Evolutionary conservation across 805 yeast genomes (phyloP).

Genomic region (Sugiyamaella boreocaroliniensis): DNA sequence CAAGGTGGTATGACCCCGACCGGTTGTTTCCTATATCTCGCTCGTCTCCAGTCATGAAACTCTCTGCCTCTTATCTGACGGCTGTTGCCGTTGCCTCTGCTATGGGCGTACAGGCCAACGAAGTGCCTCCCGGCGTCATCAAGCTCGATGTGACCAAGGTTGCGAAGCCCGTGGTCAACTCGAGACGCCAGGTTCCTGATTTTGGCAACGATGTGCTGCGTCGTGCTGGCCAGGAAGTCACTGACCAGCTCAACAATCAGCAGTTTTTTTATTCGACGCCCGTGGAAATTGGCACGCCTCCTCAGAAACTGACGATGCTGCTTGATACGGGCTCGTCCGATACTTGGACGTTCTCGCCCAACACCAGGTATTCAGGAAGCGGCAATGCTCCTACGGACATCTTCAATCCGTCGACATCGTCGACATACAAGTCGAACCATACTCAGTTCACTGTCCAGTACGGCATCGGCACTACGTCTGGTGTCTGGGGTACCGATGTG

Average conservation of each 20-base stretch:
- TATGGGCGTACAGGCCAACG: conserved; percentile 16
- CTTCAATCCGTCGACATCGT: conserved; percentile 26
- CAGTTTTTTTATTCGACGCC: conserved; percentile 31
- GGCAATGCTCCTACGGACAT: conserved; percentile 17
- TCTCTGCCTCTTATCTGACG: background rate
- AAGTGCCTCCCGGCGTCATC: conserved; percentile 14
- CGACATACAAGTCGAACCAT: conserved; percentile 24
- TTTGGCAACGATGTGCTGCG: conserved; percentile 6
- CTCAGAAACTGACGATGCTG: conserved; percentile 48
- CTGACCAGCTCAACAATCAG: conserved; percentile 27
- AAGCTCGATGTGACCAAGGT: conserved; percentile 15
- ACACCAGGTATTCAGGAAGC: conserved; percentile 16
- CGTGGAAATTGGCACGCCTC: conserved; percentile 48
- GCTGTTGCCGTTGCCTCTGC: conserved; percentile 30
- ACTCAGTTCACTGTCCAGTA: conserved; percentile 33
- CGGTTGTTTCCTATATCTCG: background rate
- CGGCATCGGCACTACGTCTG: conserved; percentile 46
- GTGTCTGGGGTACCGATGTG: conserved; percentile 59
- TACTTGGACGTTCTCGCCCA: conserved; percentile 51
- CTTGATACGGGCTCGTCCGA: conserved; percentile 78
- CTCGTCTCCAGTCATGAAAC: background rate
- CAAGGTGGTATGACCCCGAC: background rate
- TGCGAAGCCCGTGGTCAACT: conserved; percentile 12
- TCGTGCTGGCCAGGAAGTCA: conserved; percentile 12
- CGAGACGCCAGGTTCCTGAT: conserved; percentile 4